Evolutionary conservation across 2,329 filamentous ascomycete genomes (phyloP), one percentile per base, ranked within the genome.

Genomic region (Diaporthe helianthi): DNA sequence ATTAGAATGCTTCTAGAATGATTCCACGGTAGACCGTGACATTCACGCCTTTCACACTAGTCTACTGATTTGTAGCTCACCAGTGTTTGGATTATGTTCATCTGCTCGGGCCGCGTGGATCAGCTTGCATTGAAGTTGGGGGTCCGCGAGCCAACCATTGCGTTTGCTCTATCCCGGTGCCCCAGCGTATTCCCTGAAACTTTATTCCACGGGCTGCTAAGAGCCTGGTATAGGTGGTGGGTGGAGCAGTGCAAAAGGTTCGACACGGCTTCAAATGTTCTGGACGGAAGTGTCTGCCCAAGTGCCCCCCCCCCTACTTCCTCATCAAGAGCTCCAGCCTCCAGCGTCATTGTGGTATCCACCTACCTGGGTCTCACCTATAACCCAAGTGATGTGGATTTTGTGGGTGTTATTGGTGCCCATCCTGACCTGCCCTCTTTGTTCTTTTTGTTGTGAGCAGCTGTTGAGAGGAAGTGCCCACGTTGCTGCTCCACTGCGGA

Each of bases 61-160:
- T n/a, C n/a, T n/a, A n/a, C n/a, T n/a, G n/a, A n/a, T n/a, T 3
- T 38, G 36, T 47, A 36, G 44, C 12, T 36, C n/a, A 44, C n/a
- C 7, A 44, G 7, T 26, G 58, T 63, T 49, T 49, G 58, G 41
- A 61, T 19, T 22, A 61, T 15, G 49, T 29, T 41, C 58, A 49
- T 24, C 44, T 49, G 58, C 58, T 63, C 58, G 58, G 58, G 58
- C 58, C 58, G 58, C 44, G 58, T 63, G 58, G 58, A 44, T 61
- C 58, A 61, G 58, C 41, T 61, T 41, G 58, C 58, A 61, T 47
- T 61, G 58, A 61, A 61, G 58, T 61, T 13, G 31, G 58, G 58
- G 58, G 41, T 36, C 58, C 58, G 47, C 58, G 47, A 61, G 58
- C 44, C 58, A 36, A 55, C 38, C 22, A 66, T 38, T 66, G 44